Evolutionary conservation across 768 basidiomycete genomes (phyloP).

Genomic region (Amanita subjunquillea): DNA sequence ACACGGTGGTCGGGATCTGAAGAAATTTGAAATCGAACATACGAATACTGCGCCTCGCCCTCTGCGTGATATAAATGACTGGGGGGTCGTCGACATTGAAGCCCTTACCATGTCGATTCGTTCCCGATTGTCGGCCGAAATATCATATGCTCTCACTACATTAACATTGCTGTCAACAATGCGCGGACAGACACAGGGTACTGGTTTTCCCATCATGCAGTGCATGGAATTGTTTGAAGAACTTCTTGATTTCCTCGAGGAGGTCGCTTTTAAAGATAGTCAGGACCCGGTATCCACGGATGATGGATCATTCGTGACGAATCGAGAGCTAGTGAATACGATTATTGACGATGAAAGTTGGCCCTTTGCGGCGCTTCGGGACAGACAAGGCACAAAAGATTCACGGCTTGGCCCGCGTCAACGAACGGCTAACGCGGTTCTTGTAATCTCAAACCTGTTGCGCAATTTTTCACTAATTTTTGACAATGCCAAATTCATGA

Average conservation of each 20-base stretch:
- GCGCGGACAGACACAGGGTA: constrained; percentile 50
- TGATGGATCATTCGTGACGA: constrained; percentile 39
- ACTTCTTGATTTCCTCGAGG: constrained; percentile 77
- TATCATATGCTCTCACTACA: constrained; percentile 85
- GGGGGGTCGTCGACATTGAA: constrained; percentile 86
- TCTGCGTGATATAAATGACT: constrained; percentile 68
- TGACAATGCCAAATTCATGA: constrained; percentile 63
- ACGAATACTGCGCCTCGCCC: constrained; percentile 38
- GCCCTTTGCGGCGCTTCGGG: constrained; percentile 48
- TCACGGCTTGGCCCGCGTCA: constrained; percentile 45
- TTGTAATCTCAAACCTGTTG: constrained; percentile 67
- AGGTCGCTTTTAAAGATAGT: constrained; percentile 55
- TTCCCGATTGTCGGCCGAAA: constrained; percentile 72
- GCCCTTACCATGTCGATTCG: constrained; percentile 89
- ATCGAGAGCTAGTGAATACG: constrained; percentile 51
- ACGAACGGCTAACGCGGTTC: constrained; percentile 58
- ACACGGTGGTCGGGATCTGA: constrained; percentile 74
- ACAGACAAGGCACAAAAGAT: constrained; percentile 40
- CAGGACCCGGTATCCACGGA: constrained; percentile 21
- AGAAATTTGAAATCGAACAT: constrained; percentile 53
- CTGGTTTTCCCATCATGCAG: constrained; percentile 67
- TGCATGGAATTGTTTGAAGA: constrained; percentile 81
- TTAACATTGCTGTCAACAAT: constrained; percentile 74
- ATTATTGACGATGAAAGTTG: constrained; percentile 48
- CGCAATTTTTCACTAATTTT: constrained; percentile 73